Base-by-base conservation (phyloP, 1,139 yeast genomes). In the Arxiozyma slooffiae region DNA sequence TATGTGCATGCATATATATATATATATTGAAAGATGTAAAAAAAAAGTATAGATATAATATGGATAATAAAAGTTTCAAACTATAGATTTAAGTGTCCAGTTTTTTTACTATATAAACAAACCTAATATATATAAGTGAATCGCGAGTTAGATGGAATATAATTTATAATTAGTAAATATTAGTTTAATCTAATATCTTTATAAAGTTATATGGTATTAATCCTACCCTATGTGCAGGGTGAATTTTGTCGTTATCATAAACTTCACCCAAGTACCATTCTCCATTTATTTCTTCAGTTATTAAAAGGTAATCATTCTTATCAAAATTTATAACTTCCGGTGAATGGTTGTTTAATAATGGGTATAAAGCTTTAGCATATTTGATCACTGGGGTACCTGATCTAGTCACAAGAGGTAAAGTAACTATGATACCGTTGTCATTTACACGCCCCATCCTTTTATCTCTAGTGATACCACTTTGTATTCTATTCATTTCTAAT, bases 201-300 rank as follows among this genome's bases (percentile, higher is more conserved):
- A 65, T 61, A 45, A 64, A 65, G 48, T 65, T 65, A 47, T 49
- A 55, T 22, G 68, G 68, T 17, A 65, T 61, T 20, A 65, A 53
- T 11, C 68, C 68, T 30, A 49, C 45, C 23, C 57, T 55, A 45
- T 62, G 61, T 5, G 50, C 51, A 16, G 52, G 53, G 14, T 54
- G 52, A 16, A 61, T 57, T 26, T 48, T 54, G 39, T 61, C 59
- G 47, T 60, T 57, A 22, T 60, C 63, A 44, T 63, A 60, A 8
- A 64, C 67, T 49, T 65, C 68, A 30, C 68, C 68, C 43, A 57
- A 57, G 48, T 52, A 64, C 68, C 68, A 65, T 48, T 65, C 67
- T 11, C 60, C 53, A 49, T 62, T 63, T 9, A 65, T 57, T 6
- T 55, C 53, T 44, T 63, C 64, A 1, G 67, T 64, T 4, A 65